phyloP scores from a whole-genome alignment of 2,329 filamentous ascomycete species.

The Xylariaceae sp. region DNA sequence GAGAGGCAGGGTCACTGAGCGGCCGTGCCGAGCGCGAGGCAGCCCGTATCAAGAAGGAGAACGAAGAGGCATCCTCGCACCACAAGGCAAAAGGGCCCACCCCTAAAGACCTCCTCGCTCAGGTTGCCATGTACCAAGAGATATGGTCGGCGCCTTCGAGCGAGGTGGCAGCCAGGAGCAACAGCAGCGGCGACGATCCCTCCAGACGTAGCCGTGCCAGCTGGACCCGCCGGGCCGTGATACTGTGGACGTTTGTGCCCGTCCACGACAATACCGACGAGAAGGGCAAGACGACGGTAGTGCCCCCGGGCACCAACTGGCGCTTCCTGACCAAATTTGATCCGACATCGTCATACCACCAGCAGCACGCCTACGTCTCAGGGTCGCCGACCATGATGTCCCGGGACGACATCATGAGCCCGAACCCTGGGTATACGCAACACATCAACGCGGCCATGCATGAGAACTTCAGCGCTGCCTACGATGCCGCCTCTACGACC shows the following conservation, averaged over 20 bases:
- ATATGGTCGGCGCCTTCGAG: slow-evolving; percentile 62
- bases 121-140: slow-evolving; percentile 72
- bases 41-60: slow-evolving; percentile 40
- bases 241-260: slow-evolving; percentile 68
- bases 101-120: slow-evolving; percentile 60
- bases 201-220: slow-evolving; percentile 31
- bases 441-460: slow-evolving; percentile 62
- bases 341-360: slow-evolving; percentile 63
- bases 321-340: slow-evolving; percentile 66
- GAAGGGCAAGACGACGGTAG: slow-evolving; percentile 52
- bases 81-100: slow-evolving; percentile 34
- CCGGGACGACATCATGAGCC: slow-evolving; percentile 59
- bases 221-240: slow-evolving; percentile 64
- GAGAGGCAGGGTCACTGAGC: slow-evolving; percentile 31
- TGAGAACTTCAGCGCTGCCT: slow-evolving; percentile 59
- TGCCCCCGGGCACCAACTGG: slow-evolving; percentile 63
- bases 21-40: slow-evolving; percentile 36
- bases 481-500: slow-evolving; percentile 45
- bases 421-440: slow-evolving; percentile 56
- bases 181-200: slow-evolving; percentile 6
- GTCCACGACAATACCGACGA: slow-evolving; percentile 53
- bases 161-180: slow-evolving; percentile 26
- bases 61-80: slow-evolving; percentile 41
- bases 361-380: slow-evolving; percentile 51
- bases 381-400: slow-evolving; percentile 43